Evolutionary conservation across 148 eudicot species (phyloP).

Genomic region (Rhododendron ovatum): DNA sequence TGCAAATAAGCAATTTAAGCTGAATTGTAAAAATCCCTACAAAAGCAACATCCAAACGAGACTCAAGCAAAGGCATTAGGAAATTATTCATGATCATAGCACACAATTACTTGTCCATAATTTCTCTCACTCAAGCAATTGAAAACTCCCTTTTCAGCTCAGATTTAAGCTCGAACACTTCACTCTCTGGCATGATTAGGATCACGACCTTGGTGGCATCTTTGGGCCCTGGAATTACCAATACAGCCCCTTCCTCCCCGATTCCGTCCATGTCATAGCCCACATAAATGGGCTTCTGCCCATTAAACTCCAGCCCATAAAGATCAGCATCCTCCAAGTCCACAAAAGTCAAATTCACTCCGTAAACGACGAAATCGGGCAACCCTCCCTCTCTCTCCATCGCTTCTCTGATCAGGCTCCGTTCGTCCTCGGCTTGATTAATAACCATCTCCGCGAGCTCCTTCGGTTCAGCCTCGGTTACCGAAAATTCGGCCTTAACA

Average conservation of each 20-base stretch:
- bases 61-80: too few relatives aligned
- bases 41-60: not conserved
- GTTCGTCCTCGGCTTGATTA: slow-evolving; percentile 31
- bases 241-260: slow-evolving; percentile 65
- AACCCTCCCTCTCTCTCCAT: slow-evolving; percentile 34
- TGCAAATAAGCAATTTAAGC: not conserved
- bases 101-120: not conserved
- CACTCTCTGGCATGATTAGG: slow-evolving; percentile 46
- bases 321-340: slow-evolving; percentile 34
- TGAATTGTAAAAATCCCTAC: too few relatives aligned
- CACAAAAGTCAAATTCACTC: slow-evolving; percentile 69
- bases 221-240: slow-evolving; percentile 43
- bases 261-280: not conserved
- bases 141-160: slow-evolving; percentile 36
- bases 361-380: slow-evolving; percentile 53
- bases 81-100: not conserved
- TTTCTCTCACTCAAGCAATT: slow-evolving; percentile 9
- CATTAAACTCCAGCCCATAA: slow-evolving; percentile 22
- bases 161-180: slow-evolving; percentile 34
- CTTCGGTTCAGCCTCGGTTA: slow-evolving; percentile 5
- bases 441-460: slow-evolving; percentile 37
- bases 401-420: slow-evolving; percentile 28
- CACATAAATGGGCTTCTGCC: not conserved
- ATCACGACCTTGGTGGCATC: slow-evolving; percentile 36
- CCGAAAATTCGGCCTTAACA: slow-evolving; percentile 28